These are phyloP conservation scores for Xylaria bambusicola DNA, from an alignment of 495 filamentous ascomycete species.

Conservation along the genomic window DNA sequence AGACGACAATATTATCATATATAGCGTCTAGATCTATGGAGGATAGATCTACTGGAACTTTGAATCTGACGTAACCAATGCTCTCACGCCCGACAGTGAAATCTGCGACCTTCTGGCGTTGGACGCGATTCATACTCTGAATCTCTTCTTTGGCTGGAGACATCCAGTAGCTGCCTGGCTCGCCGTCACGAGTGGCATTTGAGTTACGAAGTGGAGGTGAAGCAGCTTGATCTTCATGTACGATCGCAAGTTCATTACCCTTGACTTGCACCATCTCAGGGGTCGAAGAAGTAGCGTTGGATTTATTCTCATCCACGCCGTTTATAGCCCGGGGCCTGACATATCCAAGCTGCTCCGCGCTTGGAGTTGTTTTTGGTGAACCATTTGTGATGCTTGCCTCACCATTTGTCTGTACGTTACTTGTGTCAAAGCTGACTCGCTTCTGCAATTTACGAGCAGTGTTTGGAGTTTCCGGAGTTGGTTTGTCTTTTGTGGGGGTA, in stretches of 20 bases:
- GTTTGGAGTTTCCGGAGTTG: conserved; percentile 38
- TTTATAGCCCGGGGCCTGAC: conserved; percentile 58
- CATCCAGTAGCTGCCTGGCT: conserved; percentile 83
- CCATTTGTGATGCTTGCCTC: conserved; percentile 44
- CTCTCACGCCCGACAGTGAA: conserved; percentile 81
- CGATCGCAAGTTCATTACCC: conserved; percentile 76
- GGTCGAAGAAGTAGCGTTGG: conserved; percentile 42
- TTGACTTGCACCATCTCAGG: conserved; percentile 74
- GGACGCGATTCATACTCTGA: conserved; percentile 67
- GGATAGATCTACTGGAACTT: conserved; percentile 77
- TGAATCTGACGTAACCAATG: conserved; percentile 78
- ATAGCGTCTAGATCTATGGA: conserved; percentile 69
- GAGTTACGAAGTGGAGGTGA: conserved; percentile 31
- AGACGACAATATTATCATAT: conserved; percentile 68
- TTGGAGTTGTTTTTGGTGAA: conserved; percentile 45
- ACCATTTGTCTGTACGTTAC: conserved; percentile 45
- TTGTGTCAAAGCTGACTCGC: conserved; percentile 85
- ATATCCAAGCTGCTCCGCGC: conserved; percentile 68
- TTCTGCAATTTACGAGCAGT: conserved; percentile 70
- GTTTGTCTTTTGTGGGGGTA: conserved; percentile 51
- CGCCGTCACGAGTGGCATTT: conserved; percentile 49
- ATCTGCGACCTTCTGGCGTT: conserved; percentile 67
- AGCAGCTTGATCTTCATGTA: conserved; percentile 66
- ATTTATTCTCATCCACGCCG: conserved; percentile 50
- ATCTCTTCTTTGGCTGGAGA: conserved; percentile 70